Conservation (phyloP, 139 green algal species). For the Coccomyxa sp. region DNA sequence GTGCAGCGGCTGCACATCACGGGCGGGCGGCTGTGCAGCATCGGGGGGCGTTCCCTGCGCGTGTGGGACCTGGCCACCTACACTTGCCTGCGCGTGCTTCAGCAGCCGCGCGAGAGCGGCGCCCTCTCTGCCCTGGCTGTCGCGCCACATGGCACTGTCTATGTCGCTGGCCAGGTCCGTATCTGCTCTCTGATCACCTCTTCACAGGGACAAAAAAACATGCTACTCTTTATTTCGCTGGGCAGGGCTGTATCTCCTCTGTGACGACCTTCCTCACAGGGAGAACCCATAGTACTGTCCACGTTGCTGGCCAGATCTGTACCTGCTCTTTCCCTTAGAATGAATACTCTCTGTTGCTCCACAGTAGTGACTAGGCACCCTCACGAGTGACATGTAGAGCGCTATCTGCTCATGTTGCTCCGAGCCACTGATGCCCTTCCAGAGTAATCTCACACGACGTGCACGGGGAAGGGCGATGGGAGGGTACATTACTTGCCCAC, state of each 20-base stretch:
- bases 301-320: conserved; percentile 46
- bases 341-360: no score
- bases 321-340: no score
- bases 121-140: conserved; percentile 29
- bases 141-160: conserved; percentile 16
- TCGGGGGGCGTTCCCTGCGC: conserved; percentile 62
- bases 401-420: no score
- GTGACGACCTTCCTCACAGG: no score
- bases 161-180: conserved; percentile 45
- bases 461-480: no score
- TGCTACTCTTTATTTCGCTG: conserved; percentile 39
- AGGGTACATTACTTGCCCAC: no score
- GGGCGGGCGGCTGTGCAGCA: conserved; percentile 45
- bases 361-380: no score
- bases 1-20: conserved; percentile 55
- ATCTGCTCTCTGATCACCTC: no score
- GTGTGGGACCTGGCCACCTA: conserved; percentile 67
- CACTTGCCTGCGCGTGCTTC: conserved; percentile 25
- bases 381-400: no score
- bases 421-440: no score
- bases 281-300: conserved; percentile 20
- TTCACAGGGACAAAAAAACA: no score
- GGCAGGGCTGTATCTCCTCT: conserved; percentile 25
- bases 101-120: conserved; percentile 24
- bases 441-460: no score